A percentile compares a stretch with the other conserved stretches of the same genome.
These are phyloP conservation scores for Fusarium decemcellulare DNA, from an alignment of 2,329 filamentous ascomycete species.

Conservation along the genomic window DNA sequence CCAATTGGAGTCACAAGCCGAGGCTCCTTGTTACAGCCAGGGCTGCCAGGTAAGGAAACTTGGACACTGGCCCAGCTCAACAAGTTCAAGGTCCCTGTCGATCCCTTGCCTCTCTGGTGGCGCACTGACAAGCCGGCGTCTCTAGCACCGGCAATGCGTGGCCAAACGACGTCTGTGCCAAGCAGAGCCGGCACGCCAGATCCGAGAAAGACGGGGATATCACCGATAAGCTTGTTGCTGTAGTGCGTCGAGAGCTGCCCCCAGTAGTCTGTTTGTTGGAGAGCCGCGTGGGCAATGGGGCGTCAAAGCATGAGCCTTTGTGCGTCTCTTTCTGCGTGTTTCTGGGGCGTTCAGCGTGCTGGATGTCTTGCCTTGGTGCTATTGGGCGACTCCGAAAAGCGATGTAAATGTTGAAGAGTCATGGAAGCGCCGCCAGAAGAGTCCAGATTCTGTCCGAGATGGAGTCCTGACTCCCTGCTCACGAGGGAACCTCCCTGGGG, in stretches of 20 bases:
- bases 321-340: not conserved
- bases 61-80: not conserved
- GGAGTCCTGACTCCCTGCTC: constrained; percentile 4
- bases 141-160: constrained; percentile 2
- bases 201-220: constrained; percentile 30
- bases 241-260: constrained; percentile 1
- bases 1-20: too few relatives aligned
- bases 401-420: constrained; percentile 2
- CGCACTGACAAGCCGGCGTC: constrained; percentile 1
- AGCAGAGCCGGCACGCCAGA: constrained; percentile 30
- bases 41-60: not conserved
- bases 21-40: not conserved
- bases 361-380: too few relatives aligned
- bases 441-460: constrained; percentile 14
- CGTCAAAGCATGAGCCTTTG: not conserved
- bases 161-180: constrained; percentile 18
- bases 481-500: constrained; percentile 13
- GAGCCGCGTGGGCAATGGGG: constrained; percentile 4
- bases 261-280: constrained; percentile 40
- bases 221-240: constrained; percentile 37
- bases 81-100: constrained; percentile 5
- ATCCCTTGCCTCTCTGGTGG: constrained; percentile 3
- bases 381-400: not conserved
- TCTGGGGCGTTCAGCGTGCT: not conserved
- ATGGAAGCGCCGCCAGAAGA: constrained; percentile 20